Conservation (phyloP, 257 asterid species). For the Rehmannia glutinosa region DNA sequence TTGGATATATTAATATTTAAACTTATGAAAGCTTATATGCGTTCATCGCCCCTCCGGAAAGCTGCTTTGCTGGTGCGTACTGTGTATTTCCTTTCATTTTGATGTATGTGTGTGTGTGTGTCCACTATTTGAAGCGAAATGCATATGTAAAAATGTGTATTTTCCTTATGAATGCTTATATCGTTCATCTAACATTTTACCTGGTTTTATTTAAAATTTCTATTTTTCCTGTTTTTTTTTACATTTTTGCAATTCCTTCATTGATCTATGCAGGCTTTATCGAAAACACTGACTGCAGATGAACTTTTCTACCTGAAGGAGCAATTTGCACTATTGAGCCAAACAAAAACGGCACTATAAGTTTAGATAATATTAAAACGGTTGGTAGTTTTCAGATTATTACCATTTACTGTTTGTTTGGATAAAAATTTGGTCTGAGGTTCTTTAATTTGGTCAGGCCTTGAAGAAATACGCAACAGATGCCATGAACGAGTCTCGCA, state of each 20-base stretch:
- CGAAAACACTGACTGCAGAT: constrained; percentile 65
- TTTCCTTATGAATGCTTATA: too few relatives aligned
- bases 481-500: constrained; percentile 80
- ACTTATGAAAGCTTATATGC: constrained; percentile 80
- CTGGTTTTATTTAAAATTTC: too few relatives aligned
- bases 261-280: constrained; percentile 53
- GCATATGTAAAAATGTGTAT: too few relatives aligned
- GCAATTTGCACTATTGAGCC: constrained; percentile 68
- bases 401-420: not conserved
- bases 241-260: not conserved
- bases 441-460: constrained; percentile 43
- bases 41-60: constrained; percentile 84
- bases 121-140: not conserved
- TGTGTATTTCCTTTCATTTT: not conserved
- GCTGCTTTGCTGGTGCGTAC: constrained; percentile 75
- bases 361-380: constrained; percentile 58
- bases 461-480: constrained; percentile 65
- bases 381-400: constrained; percentile 34
- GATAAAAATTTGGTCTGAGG: constrained; percentile 9
- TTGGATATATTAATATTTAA: constrained; percentile 70
- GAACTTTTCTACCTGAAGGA: constrained; percentile 70
- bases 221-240: not conserved
- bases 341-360: constrained; percentile 61
- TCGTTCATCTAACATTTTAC: too few relatives aligned
- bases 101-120: not conserved